Percentiles rank a stretch among this genome's conserved stretches.
These are phyloP conservation scores for Pleodorina starrii DNA, from an alignment of 139 green algal species.

Conservation along the genomic window DNA sequence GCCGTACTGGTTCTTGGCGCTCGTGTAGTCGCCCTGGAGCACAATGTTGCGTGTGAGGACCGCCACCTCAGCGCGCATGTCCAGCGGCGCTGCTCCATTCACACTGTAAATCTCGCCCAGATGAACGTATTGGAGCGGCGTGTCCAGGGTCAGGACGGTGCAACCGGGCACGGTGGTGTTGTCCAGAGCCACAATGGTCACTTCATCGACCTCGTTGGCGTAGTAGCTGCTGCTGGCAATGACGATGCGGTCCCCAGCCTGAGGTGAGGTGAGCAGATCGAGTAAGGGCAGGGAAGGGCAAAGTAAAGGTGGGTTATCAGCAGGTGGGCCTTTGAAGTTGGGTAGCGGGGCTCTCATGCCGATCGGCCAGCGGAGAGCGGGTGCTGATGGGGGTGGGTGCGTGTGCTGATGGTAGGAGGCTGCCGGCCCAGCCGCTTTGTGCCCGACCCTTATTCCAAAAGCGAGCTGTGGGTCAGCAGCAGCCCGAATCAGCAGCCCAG, in stretches of 20 bases:
- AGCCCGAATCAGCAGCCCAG: too few relatives aligned
- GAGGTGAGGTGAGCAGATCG: too few relatives aligned
- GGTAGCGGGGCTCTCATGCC: too few relatives aligned
- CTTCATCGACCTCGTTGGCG: constrained; percentile 65
- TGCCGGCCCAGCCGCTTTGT: too few relatives aligned
- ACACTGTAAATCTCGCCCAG: constrained; percentile 56
- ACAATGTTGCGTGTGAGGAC: constrained; percentile 66
- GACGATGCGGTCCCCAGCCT: constrained; percentile 67
- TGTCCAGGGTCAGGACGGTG: constrained; percentile 50
- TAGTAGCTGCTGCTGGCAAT: constrained; percentile 69
- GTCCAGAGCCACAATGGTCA: constrained; percentile 16
- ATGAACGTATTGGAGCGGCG: constrained; percentile 65
- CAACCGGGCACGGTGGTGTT: not conserved
- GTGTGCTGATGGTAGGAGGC: too few relatives aligned
- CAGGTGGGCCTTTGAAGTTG: too few relatives aligned
- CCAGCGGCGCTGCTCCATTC: constrained; percentile 43
- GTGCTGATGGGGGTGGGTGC: too few relatives aligned
- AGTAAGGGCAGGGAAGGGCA: not conserved
- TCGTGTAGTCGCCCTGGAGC: constrained; percentile 63
- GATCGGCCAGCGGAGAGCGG: too few relatives aligned
- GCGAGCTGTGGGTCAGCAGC: too few relatives aligned
- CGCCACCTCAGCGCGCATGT: constrained; percentile 75
- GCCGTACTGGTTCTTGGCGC: constrained; percentile 59
- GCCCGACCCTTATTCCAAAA: too few relatives aligned
- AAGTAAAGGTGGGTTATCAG: not conserved